A percentile compares a stretch with the other conserved stretches of the same genome.
These are phyloP conservation scores for Pugionium dolabratum DNA, from an alignment of 345 rosid genomes.

Conservation along the genomic window DNA sequence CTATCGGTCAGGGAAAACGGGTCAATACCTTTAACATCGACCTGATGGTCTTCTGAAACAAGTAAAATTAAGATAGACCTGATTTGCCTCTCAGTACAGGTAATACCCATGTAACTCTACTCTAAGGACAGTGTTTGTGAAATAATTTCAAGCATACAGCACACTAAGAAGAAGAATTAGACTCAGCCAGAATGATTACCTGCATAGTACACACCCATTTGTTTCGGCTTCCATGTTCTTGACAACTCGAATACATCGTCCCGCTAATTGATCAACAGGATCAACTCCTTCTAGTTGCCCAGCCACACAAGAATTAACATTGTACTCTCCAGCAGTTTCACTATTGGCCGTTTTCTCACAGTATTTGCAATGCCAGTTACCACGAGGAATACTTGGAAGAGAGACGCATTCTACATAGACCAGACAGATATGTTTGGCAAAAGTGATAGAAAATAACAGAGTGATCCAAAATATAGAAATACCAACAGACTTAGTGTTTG, in stretches of 20 bases:
- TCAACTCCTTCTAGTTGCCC: constrained; percentile 82
- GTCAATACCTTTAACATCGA: constrained; percentile 10
- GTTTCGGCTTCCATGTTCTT: constrained; percentile 69
- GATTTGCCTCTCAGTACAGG: constrained; percentile 10
- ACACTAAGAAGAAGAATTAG: constrained; percentile 12
- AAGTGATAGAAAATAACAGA: constrained; percentile 7
- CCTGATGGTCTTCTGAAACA: constrained; percentile 11
- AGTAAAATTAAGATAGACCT: constrained; percentile 14
- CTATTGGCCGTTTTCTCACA: constrained; percentile 68
- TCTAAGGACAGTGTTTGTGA: neutral
- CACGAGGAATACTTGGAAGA: constrained; percentile 66
- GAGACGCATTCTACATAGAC: constrained; percentile 72
- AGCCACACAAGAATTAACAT: constrained; percentile 76
- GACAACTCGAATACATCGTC: constrained; percentile 90
- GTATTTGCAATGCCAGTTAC: constrained; percentile 89
- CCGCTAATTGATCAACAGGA: constrained; percentile 74
- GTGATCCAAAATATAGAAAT: constrained; percentile 24
- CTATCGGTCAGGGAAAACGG: constrained; percentile 2
- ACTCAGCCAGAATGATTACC: constrained; percentile 48
- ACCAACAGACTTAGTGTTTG: constrained; percentile 21
- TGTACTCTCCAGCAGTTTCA: constrained; percentile 60
- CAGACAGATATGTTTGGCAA: constrained; percentile 29
- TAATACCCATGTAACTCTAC: constrained; percentile 5
- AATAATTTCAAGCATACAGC: constrained; percentile 9
- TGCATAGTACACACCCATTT: constrained; percentile 91